Conservation (phyloP, 163 green algal species). For the Trebouxia gelatinosa region DNA sequence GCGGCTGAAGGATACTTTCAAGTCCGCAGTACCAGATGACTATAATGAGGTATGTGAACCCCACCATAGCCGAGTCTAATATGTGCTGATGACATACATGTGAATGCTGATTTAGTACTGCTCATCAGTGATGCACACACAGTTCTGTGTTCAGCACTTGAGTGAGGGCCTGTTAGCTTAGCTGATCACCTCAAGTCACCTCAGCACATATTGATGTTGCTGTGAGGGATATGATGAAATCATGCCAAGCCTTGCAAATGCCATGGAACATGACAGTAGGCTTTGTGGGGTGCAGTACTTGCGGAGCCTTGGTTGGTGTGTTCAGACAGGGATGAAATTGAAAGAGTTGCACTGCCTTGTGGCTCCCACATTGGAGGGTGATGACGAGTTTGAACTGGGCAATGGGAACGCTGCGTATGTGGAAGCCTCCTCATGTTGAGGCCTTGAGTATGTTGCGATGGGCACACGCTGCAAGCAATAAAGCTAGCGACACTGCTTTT, state of each 20-base stretch:
- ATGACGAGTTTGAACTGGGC: background rate
- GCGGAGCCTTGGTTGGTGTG: background rate
- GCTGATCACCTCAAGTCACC: background rate
- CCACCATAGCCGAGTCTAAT: background rate
- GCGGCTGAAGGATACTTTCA: background rate
- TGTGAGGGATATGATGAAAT: background rate
- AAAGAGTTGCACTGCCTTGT: background rate
- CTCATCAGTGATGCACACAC: background rate
- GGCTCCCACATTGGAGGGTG: background rate
- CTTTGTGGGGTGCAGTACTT: background rate
- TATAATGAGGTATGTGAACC: background rate
- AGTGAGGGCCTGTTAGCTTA: background rate
- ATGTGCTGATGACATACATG: background rate
- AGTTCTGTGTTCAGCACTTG: background rate
- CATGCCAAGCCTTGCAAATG: background rate
- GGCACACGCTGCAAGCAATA: too few relatives aligned
- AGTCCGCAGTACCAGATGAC: background rate
- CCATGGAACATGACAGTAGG: background rate
- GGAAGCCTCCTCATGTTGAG: too few relatives aligned
- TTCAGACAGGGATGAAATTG: background rate
- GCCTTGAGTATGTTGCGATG: too few relatives aligned
- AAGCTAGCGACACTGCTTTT: too few relatives aligned
- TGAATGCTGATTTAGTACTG: background rate
- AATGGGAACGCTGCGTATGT: background rate
- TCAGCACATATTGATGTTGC: background rate